Base-by-base conservation (phyloP, 1,284 basidiomycete genomes). In the Trichosporon ovoides region DNA sequence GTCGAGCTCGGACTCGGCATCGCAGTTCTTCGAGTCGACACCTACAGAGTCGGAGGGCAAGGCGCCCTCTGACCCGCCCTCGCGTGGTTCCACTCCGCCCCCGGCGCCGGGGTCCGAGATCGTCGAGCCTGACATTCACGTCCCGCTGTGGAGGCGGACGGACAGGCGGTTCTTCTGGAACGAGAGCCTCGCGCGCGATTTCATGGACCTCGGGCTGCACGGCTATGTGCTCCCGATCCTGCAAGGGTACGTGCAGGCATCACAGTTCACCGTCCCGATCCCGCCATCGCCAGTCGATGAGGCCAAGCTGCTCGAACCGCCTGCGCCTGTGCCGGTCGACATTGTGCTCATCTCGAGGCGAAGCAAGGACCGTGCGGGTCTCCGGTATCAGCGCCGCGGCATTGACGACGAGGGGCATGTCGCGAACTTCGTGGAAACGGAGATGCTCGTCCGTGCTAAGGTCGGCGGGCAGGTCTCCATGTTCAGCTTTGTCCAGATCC, bases 401-500 rank as follows among this genome's bases (percentile, higher is more conserved):
- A 78, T 82, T 53, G 81, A 83, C 61, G 75, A 80, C 57, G 70
- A 79, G 19, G 81, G 81, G 0, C 72, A 80, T 37, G 81, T 82
- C 4, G 82, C 82, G 18, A 83, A 83, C 63, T 79, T 81, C 54
- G 80, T 81, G 18, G 82, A 83, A 67, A 82, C 80, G n/a, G 82
- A 83, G 68, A 80, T 81, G 71, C 81, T 93, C 50, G 84, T 91
- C 77, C 81, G 84, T 36, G 83, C 92, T 14, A 83, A 72, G 70
- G 69, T 73, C 22, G 86, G 89, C 66, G 84, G 81, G 12, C 82
- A 82, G 56, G 77, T 80, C 20, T 92, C 94, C 67, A 78, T 91
- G 7, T 94, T 94, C 74, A 86, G 87, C 62, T 91, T 92, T 75
- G 83, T 92, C 0, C 91, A 96, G 75, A 83, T 90, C 49, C 83